phyloP scores from a whole-genome alignment of 202 grass and related monocot genomes.

The Carex sylvatica region DNA sequence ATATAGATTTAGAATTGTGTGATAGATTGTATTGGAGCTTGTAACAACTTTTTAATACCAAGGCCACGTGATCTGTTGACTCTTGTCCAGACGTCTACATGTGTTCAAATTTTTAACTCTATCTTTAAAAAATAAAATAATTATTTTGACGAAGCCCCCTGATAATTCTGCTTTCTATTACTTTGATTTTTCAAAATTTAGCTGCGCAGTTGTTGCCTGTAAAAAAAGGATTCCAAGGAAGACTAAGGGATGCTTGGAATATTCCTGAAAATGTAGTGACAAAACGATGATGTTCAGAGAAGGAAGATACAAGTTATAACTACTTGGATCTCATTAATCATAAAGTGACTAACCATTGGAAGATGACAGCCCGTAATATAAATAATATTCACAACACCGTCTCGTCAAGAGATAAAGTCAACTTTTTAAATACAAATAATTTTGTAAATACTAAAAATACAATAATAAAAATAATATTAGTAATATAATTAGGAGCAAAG shows the following conservation, averaged over 20 bases:
- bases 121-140: not conserved
- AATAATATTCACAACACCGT: too few species aligned
- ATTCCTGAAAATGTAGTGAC: not conserved
- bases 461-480: too few species aligned
- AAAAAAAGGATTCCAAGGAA: not conserved
- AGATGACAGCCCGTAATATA: not conserved
- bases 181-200: not conserved
- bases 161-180: slow-evolving; percentile 3
- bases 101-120: not conserved
- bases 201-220: not conserved
- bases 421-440: too few species aligned
- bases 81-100: not conserved
- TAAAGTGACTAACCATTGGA: not conserved
- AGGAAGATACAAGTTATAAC: not conserved
- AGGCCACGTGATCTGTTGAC: not conserved
- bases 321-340: not conserved
- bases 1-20: not conserved
- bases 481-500: too few species aligned
- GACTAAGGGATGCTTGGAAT: not conserved
- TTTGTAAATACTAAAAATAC: too few species aligned
- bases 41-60: not conserved
- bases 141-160: not conserved
- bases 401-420: too few species aligned
- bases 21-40: not conserved
- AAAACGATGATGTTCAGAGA: not conserved